Percentiles rank a stretch among this genome's conserved stretches.
These are phyloP conservation scores for Phialemoniopsis sp. DNA, from an alignment of 2,329 filamentous ascomycete species.

Conservation along the genomic window DNA sequence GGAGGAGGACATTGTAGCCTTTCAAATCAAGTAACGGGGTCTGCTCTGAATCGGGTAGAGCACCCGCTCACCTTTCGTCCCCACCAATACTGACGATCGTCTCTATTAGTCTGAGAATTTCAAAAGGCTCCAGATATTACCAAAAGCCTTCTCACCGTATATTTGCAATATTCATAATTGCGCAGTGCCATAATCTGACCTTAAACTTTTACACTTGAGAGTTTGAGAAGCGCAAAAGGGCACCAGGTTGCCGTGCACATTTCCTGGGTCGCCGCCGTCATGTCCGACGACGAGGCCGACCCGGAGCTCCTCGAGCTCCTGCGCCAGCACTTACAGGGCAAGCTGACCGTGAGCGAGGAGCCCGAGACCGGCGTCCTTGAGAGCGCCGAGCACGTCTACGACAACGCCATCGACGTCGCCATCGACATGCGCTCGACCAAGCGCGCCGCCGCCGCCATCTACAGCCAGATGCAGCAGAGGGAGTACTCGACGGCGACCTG, in stretches of 20 bases:
- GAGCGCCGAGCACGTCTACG: conserved; percentile 79
- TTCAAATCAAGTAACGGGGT: too few species aligned
- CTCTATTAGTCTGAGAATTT: neutral
- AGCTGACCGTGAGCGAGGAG: conserved; percentile 47
- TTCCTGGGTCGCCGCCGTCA: too few species aligned
- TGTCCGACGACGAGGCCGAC: conserved; percentile 92
- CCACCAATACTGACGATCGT: too few species aligned
- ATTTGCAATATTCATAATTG: too few species aligned
- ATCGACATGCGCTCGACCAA: conserved; percentile 81
- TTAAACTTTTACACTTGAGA: too few species aligned
- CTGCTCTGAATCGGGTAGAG: too few species aligned
- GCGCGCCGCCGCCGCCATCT: conserved; percentile 74
- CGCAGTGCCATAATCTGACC: too few species aligned
- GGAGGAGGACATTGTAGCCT: too few species aligned
- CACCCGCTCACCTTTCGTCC: too few species aligned
- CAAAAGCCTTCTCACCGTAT: too few species aligned
- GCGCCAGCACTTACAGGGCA: conserved; percentile 70
- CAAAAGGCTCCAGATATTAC: neutral
- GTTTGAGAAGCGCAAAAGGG: too few species aligned
- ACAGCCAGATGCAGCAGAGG: conserved; percentile 77
- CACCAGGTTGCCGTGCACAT: too few species aligned
- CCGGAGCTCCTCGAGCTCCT: conserved; percentile 83
- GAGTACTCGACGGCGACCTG: conserved; percentile 81
- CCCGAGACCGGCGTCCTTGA: conserved; percentile 80
- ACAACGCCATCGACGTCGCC: conserved; percentile 90